These are phyloP conservation scores for Tylopilus sp. DNA, from an alignment of 768 basidiomycete species.

Conservation along the genomic window DNA sequence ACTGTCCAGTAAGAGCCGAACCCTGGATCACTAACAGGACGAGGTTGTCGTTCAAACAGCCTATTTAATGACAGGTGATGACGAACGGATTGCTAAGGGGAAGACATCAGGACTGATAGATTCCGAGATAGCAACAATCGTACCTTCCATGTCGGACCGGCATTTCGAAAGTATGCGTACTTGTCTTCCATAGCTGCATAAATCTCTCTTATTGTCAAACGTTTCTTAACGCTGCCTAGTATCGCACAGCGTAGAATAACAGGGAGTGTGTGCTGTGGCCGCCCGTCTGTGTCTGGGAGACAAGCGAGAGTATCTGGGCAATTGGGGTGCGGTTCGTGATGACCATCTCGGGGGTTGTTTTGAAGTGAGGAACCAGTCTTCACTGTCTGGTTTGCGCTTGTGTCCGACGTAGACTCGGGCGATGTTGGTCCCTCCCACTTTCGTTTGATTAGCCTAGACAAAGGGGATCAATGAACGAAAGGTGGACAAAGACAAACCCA, in stretches of 20 bases:
- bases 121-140: conserved; percentile 4
- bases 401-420: conserved; percentile 36
- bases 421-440: conserved; percentile 25
- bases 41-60: conserved; percentile 76
- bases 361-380: conserved; percentile 18
- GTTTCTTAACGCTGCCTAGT: conserved; percentile 68
- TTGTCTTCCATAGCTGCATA: conserved; percentile 86
- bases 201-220: conserved; percentile 80
- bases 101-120: conserved; percentile 2
- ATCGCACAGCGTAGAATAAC: conserved; percentile 84
- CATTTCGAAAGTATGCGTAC: conserved; percentile 76
- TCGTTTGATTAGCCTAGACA: conserved; percentile 30
- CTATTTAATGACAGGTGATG: conserved; percentile 82
- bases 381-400: conserved; percentile 28
- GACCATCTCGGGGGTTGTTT: conserved; percentile 29
- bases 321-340: conserved; percentile 65
- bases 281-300: conserved; percentile 72
- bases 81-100: conserved; percentile 75
- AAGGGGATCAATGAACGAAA: conserved; percentile 21
- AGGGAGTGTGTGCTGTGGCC: conserved; percentile 82
- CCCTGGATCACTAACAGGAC: conserved; percentile 81
- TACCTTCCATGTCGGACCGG: conserved; percentile 86
- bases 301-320: conserved; percentile 78
- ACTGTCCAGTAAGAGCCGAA: conserved; percentile 91
- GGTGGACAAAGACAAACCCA: conserved; percentile 1